Percentiles rank a stretch among this genome's conserved stretches.
Conservation (phyloP, 1,284 basidiomycete species). For the Austroboletus novae-zelandiae region DNA sequence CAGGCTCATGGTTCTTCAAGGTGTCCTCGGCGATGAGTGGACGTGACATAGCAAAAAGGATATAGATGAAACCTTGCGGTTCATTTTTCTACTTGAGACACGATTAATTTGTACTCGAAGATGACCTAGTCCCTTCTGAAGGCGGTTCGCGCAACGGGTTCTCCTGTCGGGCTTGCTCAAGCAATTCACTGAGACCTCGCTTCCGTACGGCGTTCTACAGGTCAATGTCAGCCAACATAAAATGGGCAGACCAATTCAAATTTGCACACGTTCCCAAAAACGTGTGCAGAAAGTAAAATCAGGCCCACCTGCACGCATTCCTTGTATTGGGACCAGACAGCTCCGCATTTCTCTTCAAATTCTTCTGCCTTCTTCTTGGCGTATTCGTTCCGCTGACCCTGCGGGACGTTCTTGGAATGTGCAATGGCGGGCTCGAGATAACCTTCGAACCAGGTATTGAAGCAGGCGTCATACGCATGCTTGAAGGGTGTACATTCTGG, state of each 20-base stretch:
- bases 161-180: constrained; percentile 79
- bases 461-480: too few species aligned
- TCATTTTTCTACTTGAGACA: neutral
- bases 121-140: constrained; percentile 14
- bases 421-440: too few species aligned
- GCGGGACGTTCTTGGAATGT: too few species aligned
- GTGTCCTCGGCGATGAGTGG: too few species aligned
- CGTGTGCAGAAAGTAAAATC: neutral
- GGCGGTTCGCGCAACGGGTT: constrained; percentile 67
- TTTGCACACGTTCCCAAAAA: neutral
- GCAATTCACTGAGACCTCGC: constrained; percentile 71
- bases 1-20: too few species aligned
- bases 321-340: constrained; percentile 77
- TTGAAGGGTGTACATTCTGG: too few species aligned
- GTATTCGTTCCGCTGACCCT: constrained; percentile 23
- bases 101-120: constrained; percentile 13
- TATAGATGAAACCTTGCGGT: neutral
- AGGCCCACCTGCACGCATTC: constrained; percentile 69
- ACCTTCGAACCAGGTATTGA: too few species aligned
- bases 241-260: neutral
- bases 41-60: too few species aligned
- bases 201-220: constrained; percentile 77
- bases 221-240: constrained; percentile 1
- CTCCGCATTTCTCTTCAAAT: constrained; percentile 81
- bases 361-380: constrained; percentile 66